Evolutionary conservation across 2,329 filamentous ascomycete genomes (phyloP).

Genomic region (Hypoxylon sp.): DNA sequence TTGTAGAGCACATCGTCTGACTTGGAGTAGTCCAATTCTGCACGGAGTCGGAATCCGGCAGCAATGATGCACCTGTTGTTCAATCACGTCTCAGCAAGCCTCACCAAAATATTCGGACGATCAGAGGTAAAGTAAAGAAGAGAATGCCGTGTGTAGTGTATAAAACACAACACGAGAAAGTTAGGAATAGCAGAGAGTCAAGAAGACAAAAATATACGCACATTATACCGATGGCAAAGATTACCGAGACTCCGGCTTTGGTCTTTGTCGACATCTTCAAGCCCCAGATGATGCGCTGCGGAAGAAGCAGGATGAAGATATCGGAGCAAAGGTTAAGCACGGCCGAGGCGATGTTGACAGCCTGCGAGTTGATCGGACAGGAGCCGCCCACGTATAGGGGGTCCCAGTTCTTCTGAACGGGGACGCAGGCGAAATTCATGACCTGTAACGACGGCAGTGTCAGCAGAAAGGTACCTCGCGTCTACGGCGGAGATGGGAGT

Average conservation of each 20-base stretch:
- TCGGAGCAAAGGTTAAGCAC: conserved; percentile 28
- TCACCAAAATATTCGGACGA: neutral
- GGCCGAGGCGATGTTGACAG: conserved; percentile 25
- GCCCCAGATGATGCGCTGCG: conserved; percentile 28
- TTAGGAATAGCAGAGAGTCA: neutral
- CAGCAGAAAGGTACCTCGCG: too few relatives aligned
- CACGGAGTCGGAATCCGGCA: conserved; percentile 22
- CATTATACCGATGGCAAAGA: conserved; percentile 30
- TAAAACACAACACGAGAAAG: neutral
- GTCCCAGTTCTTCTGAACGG: conserved; percentile 31
- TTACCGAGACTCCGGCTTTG: conserved; percentile 19
- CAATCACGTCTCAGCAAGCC: neutral
- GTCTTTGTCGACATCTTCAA: conserved; percentile 22
- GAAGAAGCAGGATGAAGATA: conserved; percentile 26
- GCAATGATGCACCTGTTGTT: conserved; percentile 21
- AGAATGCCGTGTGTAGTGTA: too few relatives aligned
- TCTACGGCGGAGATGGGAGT: too few relatives aligned
- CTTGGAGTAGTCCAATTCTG: conserved; percentile 20
- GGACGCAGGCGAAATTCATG: conserved; percentile 28
- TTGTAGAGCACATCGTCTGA: conserved; percentile 25
- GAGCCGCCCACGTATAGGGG: conserved; percentile 21
- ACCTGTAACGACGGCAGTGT: too few relatives aligned
- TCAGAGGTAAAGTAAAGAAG: too few relatives aligned
- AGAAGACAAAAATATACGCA: conserved; percentile 9
- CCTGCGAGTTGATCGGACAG: conserved; percentile 21